Evolutionary conservation across 148 eudicot species (phyloP), one percentile per base, ranked within the genome.

Genomic region (Amaranthus palmeri): DNA sequence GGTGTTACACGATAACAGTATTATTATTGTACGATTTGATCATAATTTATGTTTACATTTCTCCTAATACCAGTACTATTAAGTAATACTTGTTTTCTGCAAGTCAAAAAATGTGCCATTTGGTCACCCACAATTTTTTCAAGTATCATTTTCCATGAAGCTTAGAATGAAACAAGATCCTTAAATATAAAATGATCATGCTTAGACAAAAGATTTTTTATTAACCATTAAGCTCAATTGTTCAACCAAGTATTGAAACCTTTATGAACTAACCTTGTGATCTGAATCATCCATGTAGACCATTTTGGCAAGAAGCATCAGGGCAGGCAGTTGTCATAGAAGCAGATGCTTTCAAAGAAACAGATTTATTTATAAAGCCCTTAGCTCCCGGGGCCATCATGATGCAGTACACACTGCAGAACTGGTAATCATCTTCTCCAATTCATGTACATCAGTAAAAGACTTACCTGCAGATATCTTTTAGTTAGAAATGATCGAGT

Each of bases 341-440:
- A 74, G 97, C 99, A 61, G 99, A 96, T 75, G 99, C 99, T n/a
- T 96, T 96, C 84, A 96, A 96, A 70, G 99, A 96, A 77, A 84
- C 97, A 4, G 99, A 96, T 69, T 92, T 93, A 65, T 88, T 90
- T 93, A 93, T 69, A 86, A 65, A 84, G 97, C 97, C 71, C 91
- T 93, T 54, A 88, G 88, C 85, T 84, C 92, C 8, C 83, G 95
- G 65, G 93, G 89, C 64, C 92, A 92, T 78, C 82, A 90, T 59
- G 99, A 96, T 81, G 89, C 93, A 78, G 93, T 92, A 73, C 97
- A 90, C 72, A 93, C 96, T 4, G 96, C 99, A 47, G 99, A 96
- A 79, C 81, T 92, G 89, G 99, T 92, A 87, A 18, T 45, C 63
- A 8, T 56, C 18, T 61, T 17, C 61, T 48, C 65, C 43, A 11